These are phyloP conservation scores for Spinacia oleracea DNA, from an alignment of 179 eudicot genomes.

Conservation along the genomic window DNA sequence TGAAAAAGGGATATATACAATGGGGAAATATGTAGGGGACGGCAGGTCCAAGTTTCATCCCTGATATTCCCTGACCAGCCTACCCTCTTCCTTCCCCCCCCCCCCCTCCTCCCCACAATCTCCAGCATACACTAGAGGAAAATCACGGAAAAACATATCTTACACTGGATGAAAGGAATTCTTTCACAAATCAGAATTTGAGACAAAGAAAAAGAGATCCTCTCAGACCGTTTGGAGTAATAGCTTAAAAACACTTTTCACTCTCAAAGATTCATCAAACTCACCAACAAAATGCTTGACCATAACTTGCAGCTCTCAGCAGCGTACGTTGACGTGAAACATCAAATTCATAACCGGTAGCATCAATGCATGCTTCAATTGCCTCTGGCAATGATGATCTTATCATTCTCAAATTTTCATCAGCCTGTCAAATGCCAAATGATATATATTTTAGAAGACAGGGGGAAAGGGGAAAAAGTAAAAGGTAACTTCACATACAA, in stretches of 20 bases:
- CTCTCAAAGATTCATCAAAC: constrained; percentile 27
- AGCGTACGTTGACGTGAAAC: constrained; percentile 72
- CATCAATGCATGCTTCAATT: constrained; percentile 97
- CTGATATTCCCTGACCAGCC: background rate
- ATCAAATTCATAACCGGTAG: constrained; percentile 99
- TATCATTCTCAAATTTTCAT: constrained; percentile 97
- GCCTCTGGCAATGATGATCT: constrained; percentile 87
- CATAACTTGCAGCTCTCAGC: constrained; percentile 97
- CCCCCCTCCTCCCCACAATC: background rate
- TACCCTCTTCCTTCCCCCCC: background rate
- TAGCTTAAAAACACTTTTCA: background rate
- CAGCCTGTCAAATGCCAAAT: constrained; percentile 77
- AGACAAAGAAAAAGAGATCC: background rate
- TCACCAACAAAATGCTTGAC: constrained; percentile 99
- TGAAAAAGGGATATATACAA: background rate
- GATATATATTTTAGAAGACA: constrained; percentile 7
- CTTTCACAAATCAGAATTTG: background rate
- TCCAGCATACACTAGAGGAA: background rate
- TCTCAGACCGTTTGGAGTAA: background rate
- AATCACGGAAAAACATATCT: background rate
- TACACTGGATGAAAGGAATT: background rate
- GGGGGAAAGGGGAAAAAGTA: background rate
- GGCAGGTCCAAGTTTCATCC: background rate
- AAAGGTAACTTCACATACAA: background rate
- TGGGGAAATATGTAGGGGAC: background rate